A percentile compares a stretch with the other conserved stretches of the same genome.
These are phyloP conservation scores for Groenewaldozyma salmanticensis DNA, from an alignment of 805 yeast species.

Conservation along the genomic window DNA sequence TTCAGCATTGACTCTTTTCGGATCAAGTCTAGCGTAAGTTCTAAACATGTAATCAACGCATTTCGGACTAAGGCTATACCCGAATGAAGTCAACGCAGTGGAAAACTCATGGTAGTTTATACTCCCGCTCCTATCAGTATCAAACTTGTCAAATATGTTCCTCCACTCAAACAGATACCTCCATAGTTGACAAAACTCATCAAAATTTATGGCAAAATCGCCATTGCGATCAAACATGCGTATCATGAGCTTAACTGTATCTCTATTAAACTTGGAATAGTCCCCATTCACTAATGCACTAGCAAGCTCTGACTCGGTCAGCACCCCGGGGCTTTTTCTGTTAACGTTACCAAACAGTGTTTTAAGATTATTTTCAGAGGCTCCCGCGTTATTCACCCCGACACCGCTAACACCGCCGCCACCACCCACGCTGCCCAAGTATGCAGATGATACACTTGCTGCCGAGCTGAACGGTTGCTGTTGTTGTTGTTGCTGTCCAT, in stretches of 20 bases:
- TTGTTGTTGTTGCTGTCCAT: not conserved
- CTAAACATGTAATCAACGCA: constrained; percentile 50
- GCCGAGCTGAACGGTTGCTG: not conserved
- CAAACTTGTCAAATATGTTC: constrained; percentile 52
- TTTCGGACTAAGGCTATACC: constrained; percentile 49
- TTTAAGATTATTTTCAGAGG: constrained; percentile 15
- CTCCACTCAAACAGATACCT: constrained; percentile 59
- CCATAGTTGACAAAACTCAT: constrained; percentile 59
- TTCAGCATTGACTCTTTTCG: constrained; percentile 16
- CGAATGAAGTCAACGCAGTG: constrained; percentile 52
- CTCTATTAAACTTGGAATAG: constrained; percentile 48
- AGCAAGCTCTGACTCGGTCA: constrained; percentile 49
- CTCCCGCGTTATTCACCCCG: too few relatives aligned
- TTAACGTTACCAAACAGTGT: constrained; percentile 26
- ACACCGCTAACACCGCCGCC: too few relatives aligned
- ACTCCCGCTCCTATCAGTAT: constrained; percentile 46
- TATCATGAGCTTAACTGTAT: constrained; percentile 54
- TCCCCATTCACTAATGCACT: constrained; percentile 47
- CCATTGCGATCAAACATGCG: constrained; percentile 47
- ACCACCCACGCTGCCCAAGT: constrained; percentile 3
- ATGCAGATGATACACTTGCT: constrained; percentile 1
- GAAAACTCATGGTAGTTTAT: constrained; percentile 60
- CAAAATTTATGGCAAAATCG: constrained; percentile 38
- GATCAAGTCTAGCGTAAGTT: constrained; percentile 36
- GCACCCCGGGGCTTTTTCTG: constrained; percentile 41